Evolutionary conservation across 352 stramenopile species (phyloP).

Genomic region (Thraustotheca clavata): DNA sequence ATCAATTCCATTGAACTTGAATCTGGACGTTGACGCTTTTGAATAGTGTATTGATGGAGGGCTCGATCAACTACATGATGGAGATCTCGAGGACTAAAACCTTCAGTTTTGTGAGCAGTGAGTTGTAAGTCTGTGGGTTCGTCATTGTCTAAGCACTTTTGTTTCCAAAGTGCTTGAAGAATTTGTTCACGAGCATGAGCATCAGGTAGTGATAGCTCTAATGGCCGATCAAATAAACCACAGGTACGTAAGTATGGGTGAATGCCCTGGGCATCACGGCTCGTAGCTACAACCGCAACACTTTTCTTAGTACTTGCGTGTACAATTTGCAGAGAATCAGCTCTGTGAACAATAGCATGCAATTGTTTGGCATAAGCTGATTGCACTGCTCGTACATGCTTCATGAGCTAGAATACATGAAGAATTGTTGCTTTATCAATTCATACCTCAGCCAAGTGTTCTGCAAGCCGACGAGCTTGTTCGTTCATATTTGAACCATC

Average conservation of each 20-base stretch:
- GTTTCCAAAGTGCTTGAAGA: constrained; percentile 38
- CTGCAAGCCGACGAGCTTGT: constrained; percentile 78
- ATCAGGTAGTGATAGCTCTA: constrained; percentile 51
- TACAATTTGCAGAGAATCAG: constrained; percentile 40
- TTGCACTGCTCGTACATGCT: constrained; percentile 7
- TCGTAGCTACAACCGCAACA: constrained; percentile 47
- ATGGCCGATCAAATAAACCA: constrained; percentile 58
- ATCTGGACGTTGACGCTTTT: constrained; percentile 21
- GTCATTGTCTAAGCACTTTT: not conserved
- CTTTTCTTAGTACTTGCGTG: constrained; percentile 55
- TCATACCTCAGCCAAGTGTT: constrained; percentile 46
- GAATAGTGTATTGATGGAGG: constrained; percentile 56
- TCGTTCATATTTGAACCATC: constrained; percentile 60
- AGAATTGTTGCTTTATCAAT: not conserved
- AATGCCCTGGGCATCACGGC: constrained; percentile 50
- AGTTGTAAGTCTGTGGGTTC: not conserved
- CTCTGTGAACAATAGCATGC: constrained; percentile 20
- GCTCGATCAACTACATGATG: constrained; percentile 53
- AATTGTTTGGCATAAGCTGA: not conserved
- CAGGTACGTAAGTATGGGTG: constrained; percentile 54
- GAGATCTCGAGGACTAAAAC: constrained; percentile 75
- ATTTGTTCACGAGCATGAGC: constrained; percentile 51
- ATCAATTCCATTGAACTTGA: constrained; percentile 42
- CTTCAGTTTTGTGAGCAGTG: constrained; percentile 37
- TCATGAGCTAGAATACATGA: constrained; percentile 28